Evolutionary conservation across 129 eudicot species (phyloP).

Genomic region (Flaveria sonorensis): DNA sequence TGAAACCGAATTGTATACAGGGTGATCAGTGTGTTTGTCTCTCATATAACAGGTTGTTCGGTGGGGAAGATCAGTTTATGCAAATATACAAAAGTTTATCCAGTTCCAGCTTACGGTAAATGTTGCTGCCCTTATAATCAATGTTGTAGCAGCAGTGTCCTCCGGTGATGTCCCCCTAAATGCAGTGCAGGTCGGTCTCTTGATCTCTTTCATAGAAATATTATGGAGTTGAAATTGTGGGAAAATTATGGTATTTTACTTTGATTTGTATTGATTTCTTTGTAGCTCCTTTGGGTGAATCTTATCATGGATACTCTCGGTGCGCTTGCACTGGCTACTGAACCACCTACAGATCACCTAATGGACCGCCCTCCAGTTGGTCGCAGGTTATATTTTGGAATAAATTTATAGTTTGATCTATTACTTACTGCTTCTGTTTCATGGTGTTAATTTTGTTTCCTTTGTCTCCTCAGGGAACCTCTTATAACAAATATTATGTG

Average conservation of each 20-base stretch:
- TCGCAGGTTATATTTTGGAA: constrained; percentile 59
- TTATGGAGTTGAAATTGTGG: not conserved
- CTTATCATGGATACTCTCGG: constrained; percentile 97
- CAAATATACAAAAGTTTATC: constrained; percentile 59
- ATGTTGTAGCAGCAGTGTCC: constrained; percentile 50
- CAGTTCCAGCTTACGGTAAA: constrained; percentile 65
- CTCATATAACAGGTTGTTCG: constrained; percentile 8
- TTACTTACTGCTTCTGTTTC: not conserved
- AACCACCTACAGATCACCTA: constrained; percentile 92
- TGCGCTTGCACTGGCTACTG: constrained; percentile 96
- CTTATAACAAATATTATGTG: constrained; percentile 63
- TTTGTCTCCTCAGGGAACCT: constrained; percentile 50
- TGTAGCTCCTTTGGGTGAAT: constrained; percentile 97
- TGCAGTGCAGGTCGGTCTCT: constrained; percentile 40
- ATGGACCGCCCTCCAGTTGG: constrained; percentile 88
- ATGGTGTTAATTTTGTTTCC: not conserved
- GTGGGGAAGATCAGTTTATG: constrained; percentile 63
- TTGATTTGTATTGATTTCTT: not conserved
- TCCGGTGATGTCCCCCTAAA: constrained; percentile 50
- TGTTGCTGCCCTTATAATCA: constrained; percentile 57
- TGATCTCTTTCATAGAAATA: not conserved
- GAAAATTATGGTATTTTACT: not conserved
- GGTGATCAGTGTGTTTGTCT: not conserved
- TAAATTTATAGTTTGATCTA: not conserved
- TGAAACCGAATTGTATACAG: not conserved